Conservation (phyloP, 352 stramenopile species). For the Pythium brassicae region DNA sequence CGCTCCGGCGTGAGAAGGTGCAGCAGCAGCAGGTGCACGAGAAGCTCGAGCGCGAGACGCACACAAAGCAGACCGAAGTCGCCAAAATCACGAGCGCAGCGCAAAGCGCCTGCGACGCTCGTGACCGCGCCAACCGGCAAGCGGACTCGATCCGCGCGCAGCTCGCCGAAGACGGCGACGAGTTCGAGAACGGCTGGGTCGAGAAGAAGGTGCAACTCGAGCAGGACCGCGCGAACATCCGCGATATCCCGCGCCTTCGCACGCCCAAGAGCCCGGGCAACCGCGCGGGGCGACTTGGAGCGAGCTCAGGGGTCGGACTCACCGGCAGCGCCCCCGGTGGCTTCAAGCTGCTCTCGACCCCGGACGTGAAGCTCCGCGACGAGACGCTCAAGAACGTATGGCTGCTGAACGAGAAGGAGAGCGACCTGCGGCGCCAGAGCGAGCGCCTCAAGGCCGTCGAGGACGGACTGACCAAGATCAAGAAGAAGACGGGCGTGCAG, state of each 20-base stretch:
- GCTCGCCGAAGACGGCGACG: conserved; percentile 69
- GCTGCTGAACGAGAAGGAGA: conserved; percentile 73
- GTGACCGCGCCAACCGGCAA: conserved; percentile 83
- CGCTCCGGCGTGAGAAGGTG: conserved; percentile 73
- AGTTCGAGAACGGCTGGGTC: conserved; percentile 85
- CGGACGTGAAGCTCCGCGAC: conserved; percentile 65
- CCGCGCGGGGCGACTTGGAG: neutral
- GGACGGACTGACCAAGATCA: conserved; percentile 84
- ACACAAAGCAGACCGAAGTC: conserved; percentile 82
- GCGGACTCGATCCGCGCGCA: conserved; percentile 69
- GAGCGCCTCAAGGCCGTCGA: conserved; percentile 70
- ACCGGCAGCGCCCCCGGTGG: conserved; percentile 11
- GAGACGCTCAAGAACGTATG: conserved; percentile 76
- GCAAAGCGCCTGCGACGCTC: conserved; percentile 75
- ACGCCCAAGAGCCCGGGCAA: conserved; percentile 46
- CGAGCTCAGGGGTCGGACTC: neutral
- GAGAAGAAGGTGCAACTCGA: conserved; percentile 84
- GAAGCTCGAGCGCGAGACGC: conserved; percentile 81
- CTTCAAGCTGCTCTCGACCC: conserved; percentile 62
- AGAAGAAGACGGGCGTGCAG: conserved; percentile 82
- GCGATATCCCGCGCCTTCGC: conserved; percentile 63
- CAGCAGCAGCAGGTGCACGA: conserved; percentile 71
- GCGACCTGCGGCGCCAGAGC: conserved; percentile 64
- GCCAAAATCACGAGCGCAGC: conserved; percentile 64
- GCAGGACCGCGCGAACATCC: conserved; percentile 72